Conservation (phyloP, 306 rosid genomes). For the Malus orientalis region DNA sequence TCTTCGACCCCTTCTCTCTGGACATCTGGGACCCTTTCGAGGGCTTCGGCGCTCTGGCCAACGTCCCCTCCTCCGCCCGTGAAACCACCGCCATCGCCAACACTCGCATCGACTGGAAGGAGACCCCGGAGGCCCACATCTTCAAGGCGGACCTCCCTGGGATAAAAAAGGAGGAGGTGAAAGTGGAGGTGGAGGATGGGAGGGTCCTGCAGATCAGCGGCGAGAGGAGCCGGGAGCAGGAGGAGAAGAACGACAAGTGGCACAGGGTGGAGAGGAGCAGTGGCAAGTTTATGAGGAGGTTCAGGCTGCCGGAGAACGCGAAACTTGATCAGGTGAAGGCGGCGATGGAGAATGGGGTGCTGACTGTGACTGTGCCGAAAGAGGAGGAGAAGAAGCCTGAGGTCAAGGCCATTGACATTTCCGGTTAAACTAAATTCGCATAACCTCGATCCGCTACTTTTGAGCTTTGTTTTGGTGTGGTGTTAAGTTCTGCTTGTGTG, state of each 20-base stretch:
- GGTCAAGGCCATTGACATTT: constrained; percentile 20
- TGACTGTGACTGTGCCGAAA: constrained; percentile 28
- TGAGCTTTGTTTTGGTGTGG: neutral
- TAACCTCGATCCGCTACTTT: neutral
- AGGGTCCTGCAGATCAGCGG: constrained; percentile 26
- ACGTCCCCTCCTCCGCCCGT: neutral
- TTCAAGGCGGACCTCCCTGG: constrained; percentile 37
- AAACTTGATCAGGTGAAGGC: constrained; percentile 25
- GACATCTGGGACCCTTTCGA: constrained; percentile 29
- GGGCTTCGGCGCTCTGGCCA: neutral
- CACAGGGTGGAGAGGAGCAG: constrained; percentile 29
- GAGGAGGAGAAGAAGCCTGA: constrained; percentile 20
- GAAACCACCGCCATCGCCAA: constrained; percentile 31
- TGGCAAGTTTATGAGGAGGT: constrained; percentile 36
- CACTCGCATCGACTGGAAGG: constrained; percentile 34
- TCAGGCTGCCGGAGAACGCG: constrained; percentile 26
- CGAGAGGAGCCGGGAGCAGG: constrained; percentile 24
- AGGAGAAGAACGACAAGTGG: constrained; percentile 32
- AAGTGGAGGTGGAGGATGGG: constrained; percentile 32
- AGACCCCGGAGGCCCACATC: constrained; percentile 29
- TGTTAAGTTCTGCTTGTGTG: neutral
- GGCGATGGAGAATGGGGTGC: constrained; percentile 26
- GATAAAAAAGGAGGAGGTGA: constrained; percentile 28
- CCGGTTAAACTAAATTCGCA: constrained; percentile 1
- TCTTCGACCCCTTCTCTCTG: constrained; percentile 23